Conservation (phyloP, 2,329 filamentous ascomycete species). For the Ramichloridium luteum region DNA sequence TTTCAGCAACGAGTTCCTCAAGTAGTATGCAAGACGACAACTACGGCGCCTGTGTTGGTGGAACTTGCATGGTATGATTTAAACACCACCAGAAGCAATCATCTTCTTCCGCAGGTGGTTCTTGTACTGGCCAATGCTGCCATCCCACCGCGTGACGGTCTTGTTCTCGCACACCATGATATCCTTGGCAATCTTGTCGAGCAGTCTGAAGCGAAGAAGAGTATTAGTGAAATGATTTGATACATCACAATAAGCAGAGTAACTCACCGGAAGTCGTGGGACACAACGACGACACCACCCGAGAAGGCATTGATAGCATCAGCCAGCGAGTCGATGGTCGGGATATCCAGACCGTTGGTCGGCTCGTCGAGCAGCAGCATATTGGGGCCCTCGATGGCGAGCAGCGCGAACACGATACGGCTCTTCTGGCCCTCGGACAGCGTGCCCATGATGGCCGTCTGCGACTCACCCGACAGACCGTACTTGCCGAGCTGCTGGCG, state of each 20-base stretch:
- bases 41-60: no score
- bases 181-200: conserved; percentile 99
- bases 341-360: conserved; percentile 98
- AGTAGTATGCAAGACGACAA: no score
- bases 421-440: conserved; percentile 96
- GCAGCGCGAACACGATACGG: conserved; percentile 91
- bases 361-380: conserved; percentile 97
- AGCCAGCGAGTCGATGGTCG: conserved; percentile 92
- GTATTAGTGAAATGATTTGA: background rate
- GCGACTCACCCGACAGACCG: conserved; percentile 80
- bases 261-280: conserved; percentile 92
- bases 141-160: conserved; percentile 81
- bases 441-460: conserved; percentile 96
- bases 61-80: no score
- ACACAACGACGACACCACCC: conserved; percentile 94
- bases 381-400: conserved; percentile 92
- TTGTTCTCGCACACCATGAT: conserved; percentile 99
- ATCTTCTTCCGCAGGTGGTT: conserved; percentile 99
- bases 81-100: conserved; percentile 70
- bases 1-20: no score
- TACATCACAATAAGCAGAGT: conserved; percentile 1
- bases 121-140: conserved; percentile 90
- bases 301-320: conserved; percentile 95
- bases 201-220: conserved; percentile 52
- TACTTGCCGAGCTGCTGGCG: conserved; percentile 92